These are phyloP conservation scores for Yarrowia divulgata DNA, from an alignment of 805 yeast species.

Conservation along the genomic window DNA sequence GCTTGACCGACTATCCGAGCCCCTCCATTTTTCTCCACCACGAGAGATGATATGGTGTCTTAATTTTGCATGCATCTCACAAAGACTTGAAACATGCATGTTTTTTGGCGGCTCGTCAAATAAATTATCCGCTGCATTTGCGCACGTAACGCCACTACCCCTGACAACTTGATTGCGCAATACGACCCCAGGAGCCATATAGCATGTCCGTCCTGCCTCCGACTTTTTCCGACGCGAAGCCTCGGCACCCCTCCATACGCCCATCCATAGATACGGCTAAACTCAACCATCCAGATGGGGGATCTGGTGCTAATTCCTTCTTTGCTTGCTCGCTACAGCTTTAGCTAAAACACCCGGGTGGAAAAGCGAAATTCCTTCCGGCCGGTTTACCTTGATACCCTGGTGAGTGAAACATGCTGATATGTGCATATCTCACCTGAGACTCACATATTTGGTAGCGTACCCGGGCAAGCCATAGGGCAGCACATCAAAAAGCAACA, in stretches of 20 bases:
- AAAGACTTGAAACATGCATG: slow-evolving; percentile 18
- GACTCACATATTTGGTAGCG: slow-evolving; percentile 13
- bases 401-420: slow-evolving; percentile 18
- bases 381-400: neutral
- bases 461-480: neutral
- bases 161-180: slow-evolving; percentile 5
- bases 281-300: neutral
- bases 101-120: slow-evolving; percentile 14
- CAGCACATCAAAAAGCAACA: neutral
- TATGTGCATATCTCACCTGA: slow-evolving; percentile 19
- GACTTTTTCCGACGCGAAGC: neutral
- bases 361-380: neutral
- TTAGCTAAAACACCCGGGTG: neutral
- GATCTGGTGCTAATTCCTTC: neutral
- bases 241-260: neutral
- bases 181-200: neutral
- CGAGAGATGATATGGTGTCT: slow-evolving; percentile 22
- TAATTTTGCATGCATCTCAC: slow-evolving; percentile 23
- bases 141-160: slow-evolving; percentile 27
- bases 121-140: neutral
- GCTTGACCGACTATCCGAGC: neutral
- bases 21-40: slow-evolving; percentile 12
- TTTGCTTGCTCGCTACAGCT: slow-evolving; percentile 1
- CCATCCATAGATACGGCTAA: neutral
- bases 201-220: neutral